These are phyloP conservation scores for Cystofilobasidium macerans DNA, from an alignment of 768 basidiomycete genomes.

Conservation along the genomic window DNA sequence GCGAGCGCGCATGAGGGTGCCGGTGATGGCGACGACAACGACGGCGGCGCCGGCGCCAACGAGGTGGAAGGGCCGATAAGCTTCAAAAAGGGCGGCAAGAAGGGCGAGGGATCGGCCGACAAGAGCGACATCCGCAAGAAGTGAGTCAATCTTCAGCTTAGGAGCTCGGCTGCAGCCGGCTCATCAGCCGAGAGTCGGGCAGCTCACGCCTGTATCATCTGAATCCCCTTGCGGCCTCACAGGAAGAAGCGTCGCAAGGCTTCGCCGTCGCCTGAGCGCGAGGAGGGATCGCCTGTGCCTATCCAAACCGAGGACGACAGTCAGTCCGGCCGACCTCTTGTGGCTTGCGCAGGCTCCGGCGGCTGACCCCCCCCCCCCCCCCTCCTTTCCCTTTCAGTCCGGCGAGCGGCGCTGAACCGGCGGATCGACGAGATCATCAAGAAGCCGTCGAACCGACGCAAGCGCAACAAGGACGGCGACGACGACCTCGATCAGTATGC, in stretches of 20 bases:
- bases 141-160: neutral
- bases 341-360: neutral
- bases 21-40: conserved; percentile 41
- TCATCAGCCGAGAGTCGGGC: too few species aligned
- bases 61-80: conserved; percentile 41
- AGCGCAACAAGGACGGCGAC: conserved; percentile 65
- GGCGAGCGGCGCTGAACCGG: conserved; percentile 65
- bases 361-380: neutral
- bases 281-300: conserved; percentile 44
- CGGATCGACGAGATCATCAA: conserved; percentile 78
- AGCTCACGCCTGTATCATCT: neutral
- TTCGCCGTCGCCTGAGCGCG: conserved; percentile 47
- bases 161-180: too few species aligned
- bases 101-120: conserved; percentile 32
- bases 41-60: conserved; percentile 41
- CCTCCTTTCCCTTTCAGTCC: conserved; percentile 45
- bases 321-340: neutral
- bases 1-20: conserved; percentile 40
- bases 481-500: conserved; percentile 66
- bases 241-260: conserved; percentile 45
- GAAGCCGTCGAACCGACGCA: conserved; percentile 52
- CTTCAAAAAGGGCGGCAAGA: conserved; percentile 37
- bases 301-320: conserved; percentile 70
- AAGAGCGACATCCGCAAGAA: conserved; percentile 37
- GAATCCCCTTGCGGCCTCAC: neutral